phyloP scores from a whole-genome alignment of 2,329 filamentous ascomycete genomes.

The Amphichorda felina region DNA sequence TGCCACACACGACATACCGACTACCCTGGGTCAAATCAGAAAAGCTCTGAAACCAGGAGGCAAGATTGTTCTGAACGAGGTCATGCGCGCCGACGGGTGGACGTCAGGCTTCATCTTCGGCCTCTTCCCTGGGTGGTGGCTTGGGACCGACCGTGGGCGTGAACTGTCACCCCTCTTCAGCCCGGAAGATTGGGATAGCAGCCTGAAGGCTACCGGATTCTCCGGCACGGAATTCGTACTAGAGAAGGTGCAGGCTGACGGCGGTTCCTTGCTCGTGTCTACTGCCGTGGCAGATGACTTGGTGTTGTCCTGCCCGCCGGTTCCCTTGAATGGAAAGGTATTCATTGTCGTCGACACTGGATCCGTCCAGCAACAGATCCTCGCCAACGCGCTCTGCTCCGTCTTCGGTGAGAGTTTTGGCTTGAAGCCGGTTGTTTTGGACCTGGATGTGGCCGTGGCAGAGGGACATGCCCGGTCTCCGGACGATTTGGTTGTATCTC shows the following conservation, averaged over 20 bases:
- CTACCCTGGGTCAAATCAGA: constrained; percentile 8
- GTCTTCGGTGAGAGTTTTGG: not conserved
- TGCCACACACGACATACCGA: constrained; percentile 10
- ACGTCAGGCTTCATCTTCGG: constrained; percentile 7
- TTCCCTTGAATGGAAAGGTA: not conserved
- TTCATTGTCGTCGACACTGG: not conserved
- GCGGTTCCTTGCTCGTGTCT: not conserved
- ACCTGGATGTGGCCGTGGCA: not conserved
- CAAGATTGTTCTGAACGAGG: constrained; percentile 13
- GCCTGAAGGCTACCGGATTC: constrained; percentile 4
- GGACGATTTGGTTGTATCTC: not conserved
- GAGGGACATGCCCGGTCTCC: not conserved
- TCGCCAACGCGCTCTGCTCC: not conserved
- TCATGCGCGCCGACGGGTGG: constrained; percentile 6
- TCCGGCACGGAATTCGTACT: constrained; percentile 4
- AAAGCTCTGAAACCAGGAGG: constrained; percentile 15
- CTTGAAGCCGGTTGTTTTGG: not conserved
- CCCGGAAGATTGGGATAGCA: constrained; percentile 2
- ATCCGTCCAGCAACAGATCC: not conserved
- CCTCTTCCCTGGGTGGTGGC: constrained; percentile 12
- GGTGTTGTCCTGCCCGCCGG: not conserved
- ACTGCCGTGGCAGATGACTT: not conserved
- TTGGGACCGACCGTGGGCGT: constrained; percentile 5
- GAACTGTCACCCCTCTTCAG: constrained; percentile 4
- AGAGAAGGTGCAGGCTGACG: not conserved